Conservation (phyloP, 2,329 filamentous ascomycete genomes). For the Sporothrix pseudoabietina region DNA sequence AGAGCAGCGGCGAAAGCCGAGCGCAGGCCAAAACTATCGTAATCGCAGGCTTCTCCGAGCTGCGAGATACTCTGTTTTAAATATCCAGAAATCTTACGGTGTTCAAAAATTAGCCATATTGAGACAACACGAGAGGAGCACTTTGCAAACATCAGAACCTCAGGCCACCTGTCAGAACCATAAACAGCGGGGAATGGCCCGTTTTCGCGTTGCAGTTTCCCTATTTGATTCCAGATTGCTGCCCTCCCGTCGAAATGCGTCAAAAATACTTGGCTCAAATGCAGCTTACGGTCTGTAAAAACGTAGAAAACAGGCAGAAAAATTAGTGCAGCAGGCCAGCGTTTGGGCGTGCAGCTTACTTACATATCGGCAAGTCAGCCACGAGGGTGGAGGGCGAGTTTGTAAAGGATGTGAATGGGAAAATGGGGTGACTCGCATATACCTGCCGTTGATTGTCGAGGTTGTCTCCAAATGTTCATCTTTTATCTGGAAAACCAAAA, state of each 20-base stretch:
- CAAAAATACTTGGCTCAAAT: neutral
- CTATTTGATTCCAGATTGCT: conserved; percentile 1
- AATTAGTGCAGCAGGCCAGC: neutral
- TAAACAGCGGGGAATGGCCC: conserved; percentile 15
- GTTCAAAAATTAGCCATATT: neutral
- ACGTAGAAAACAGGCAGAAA: too few species aligned
- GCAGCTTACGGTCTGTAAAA: neutral
- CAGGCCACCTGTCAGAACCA: conserved; percentile 20
- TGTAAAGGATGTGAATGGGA: neutral
- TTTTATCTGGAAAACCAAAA: neutral
- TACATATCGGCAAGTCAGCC: neutral
- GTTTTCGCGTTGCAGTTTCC: conserved; percentile 2
- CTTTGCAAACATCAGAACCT: neutral
- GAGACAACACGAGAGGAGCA: neutral
- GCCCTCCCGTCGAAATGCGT: neutral
- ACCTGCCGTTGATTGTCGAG: neutral
- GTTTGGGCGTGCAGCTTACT: neutral
- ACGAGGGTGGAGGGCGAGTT: neutral
- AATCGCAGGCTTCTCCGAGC: neutral
- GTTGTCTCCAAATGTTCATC: too few species aligned
- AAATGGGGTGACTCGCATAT: neutral
- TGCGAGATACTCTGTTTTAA: neutral
- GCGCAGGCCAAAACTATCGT: neutral
- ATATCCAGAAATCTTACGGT: neutral
- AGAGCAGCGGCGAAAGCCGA: conserved; percentile 18